Base-by-base conservation (phyloP, 441 rosid genomes). In the Biscutella auriculata region DNA sequence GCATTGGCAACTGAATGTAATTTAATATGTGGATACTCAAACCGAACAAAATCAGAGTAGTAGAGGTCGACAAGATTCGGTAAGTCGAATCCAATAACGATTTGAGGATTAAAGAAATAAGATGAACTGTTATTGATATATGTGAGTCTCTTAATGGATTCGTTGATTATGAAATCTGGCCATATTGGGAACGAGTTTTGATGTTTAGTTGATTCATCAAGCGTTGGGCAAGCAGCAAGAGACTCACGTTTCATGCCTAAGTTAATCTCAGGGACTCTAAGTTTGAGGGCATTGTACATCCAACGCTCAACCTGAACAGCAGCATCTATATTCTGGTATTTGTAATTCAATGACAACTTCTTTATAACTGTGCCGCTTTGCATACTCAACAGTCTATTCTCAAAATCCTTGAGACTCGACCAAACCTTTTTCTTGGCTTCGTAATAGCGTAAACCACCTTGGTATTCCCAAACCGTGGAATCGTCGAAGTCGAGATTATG, bases 401-500 rank as follows among this genome's bases (percentile, higher is more conserved):
- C n/a, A n/a, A n/a, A n/a, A n/a, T n/a, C n/a, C n/a, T n/a, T n/a
- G n/a, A n/a, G n/a, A n/a, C n/a, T n/a, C n/a, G n/a, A n/a, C n/a
- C n/a, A n/a, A n/a, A n/a, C n/a, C n/a, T n/a, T n/a, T n/a, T n/a
- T n/a, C n/a, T n/a, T n/a, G n/a, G n/a, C n/a, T n/a, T n/a, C n/a
- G n/a, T n/a, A n/a, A n/a, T n/a, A n/a, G n/a, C n/a, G n/a, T n/a
- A n/a, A n/a, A n/a, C n/a, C n/a, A n/a, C n/a, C n/a, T n/a, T n/a
- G n/a, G n/a, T n/a, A n/a, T n/a, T n/a, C n/a, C n/a, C n/a, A n/a
- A n/a, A n/a, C n/a, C n/a, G n/a, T 21, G 1, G 40, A 0, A 43
- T 49, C 40, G 11, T 64, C 63, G 0, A 65, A 17, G 14, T 65
- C 63, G 0, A 65, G 40, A 50, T n/a, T 50, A 4, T 64, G 15